phyloP scores from a whole-genome alignment of 495 filamentous ascomycete genomes.

The Aspergillus homomorphus region DNA sequence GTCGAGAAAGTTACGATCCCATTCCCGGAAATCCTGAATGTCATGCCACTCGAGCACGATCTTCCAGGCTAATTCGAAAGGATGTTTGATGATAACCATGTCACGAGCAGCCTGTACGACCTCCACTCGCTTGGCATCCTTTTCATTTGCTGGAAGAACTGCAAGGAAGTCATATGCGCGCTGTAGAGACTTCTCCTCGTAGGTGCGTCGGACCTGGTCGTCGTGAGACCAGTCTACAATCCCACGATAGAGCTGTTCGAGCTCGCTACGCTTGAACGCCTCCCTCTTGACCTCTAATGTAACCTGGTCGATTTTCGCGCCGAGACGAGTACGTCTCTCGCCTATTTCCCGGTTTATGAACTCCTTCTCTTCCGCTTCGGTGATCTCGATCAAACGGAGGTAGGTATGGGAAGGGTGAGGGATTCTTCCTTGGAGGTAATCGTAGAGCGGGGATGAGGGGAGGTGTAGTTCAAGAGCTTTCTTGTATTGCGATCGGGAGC shows the following conservation, averaged over 20 bases:
- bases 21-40: conserved; percentile 62
- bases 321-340: conserved; percentile 82
- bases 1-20: conserved; percentile 69
- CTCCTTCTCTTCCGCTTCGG: conserved; percentile 84
- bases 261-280: conserved; percentile 63
- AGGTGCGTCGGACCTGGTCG: conserved; percentile 75
- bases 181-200: conserved; percentile 87
- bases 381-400: conserved; percentile 75
- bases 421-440: conserved; percentile 79
- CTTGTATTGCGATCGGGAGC: conserved; percentile 68
- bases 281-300: conserved; percentile 84
- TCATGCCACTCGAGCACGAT: conserved; percentile 88
- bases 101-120: conserved; percentile 74
- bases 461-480: conserved; percentile 70
- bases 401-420: conserved; percentile 80
- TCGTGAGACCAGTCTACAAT: conserved; percentile 88
- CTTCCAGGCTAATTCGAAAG: conserved; percentile 86
- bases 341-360: conserved; percentile 88
- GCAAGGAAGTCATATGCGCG: conserved; percentile 73
- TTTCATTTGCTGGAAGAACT: conserved; percentile 61
- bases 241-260: conserved; percentile 73
- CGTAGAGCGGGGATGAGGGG: conserved; percentile 73
- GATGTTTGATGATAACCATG: conserved; percentile 95
- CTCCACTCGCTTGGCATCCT: conserved; percentile 62
- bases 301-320: conserved; percentile 77